A percentile compares a stretch with the other conserved stretches of the same genome.
These are phyloP conservation scores for Tilletia horrida DNA, from an alignment of 1,284 basidiomycete species.

Conservation along the genomic window DNA sequence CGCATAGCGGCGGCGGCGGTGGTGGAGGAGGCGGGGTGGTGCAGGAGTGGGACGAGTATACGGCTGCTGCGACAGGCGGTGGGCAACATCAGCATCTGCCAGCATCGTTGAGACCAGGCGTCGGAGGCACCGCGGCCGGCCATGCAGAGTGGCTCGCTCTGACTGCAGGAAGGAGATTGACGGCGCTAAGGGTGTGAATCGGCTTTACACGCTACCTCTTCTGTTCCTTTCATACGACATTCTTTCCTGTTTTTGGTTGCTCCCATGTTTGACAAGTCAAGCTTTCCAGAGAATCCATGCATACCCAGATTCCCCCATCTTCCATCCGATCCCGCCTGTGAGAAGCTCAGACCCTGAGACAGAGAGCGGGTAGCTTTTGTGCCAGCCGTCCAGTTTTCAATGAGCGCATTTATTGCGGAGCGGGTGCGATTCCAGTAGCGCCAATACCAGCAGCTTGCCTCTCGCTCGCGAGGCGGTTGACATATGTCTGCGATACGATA, in stretches of 20 bases:
- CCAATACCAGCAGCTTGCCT: conserved; percentile 20
- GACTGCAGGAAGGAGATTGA: conserved; percentile 4
- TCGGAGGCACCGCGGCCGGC: conserved; percentile 11
- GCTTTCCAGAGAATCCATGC: no score
- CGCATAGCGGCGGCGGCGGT: conserved; percentile 23
- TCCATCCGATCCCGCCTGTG: no score
- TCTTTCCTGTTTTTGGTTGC: no score
- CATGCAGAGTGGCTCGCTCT: conserved; percentile 13
- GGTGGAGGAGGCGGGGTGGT: conserved; percentile 31
- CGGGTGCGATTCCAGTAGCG: background rate
- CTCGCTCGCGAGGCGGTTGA: conserved; percentile 39
- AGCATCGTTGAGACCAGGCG: conserved; percentile 2
- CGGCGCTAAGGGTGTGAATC: conserved; percentile 4
- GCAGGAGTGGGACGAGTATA: conserved; percentile 52
- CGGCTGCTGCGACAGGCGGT: conserved; percentile 11
- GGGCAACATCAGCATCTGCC: conserved; percentile 7
- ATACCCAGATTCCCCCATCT: no score
- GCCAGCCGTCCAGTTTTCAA: no score
- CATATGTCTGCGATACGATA: conserved; percentile 46
- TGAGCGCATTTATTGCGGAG: no score
- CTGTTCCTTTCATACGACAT: no score
- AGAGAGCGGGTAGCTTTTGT: no score
- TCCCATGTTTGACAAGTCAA: no score
- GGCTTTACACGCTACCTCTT: background rate
- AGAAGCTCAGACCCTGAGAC: no score